Base-by-base conservation (phyloP, 2,329 filamentous ascomycete genomes). In the Bimuria novae-zelandiae region DNA sequence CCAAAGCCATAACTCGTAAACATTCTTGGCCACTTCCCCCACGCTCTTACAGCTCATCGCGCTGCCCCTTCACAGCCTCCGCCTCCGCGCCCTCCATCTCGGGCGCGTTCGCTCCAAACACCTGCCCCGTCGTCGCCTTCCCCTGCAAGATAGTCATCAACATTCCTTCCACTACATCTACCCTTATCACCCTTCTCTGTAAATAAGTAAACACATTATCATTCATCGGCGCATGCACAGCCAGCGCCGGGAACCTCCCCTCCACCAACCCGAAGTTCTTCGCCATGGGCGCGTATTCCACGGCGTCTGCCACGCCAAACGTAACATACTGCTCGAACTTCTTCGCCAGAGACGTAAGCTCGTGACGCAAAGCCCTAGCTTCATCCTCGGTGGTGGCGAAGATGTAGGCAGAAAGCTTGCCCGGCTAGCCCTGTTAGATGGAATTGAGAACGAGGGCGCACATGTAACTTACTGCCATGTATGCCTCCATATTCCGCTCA, bases 231-330 rank as follows among this genome's bases (percentile, higher is more conserved):
- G 62, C 61, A 52, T 66, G 63, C 14, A 64, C 50, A 12, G 48
- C 62, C 10, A 65, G n/a, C 2, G 52, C 55, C 2, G 57, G 57
- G 22, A 54, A 55, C 17, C 5, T 39, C 14, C 49, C 40, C 11
- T 54, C 45, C 19, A 3, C 36, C 16, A 59, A 49, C 12, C 62
- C 63, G 25, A 63, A 65, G 29, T 51, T 60, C 30, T 35, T 39
- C 19, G 64, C 63, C 63, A 68, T 65, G 12, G 62, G 57, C 14
- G 25, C 41, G 49, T 62, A 66, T 46, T 62, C 58, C 1, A 51
- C 16, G 1, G 54, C 45, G 45, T 66, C 63, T 1, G 57, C 58
- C 12, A 65, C 16, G 14, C 55, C 62, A 33, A 68, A 62, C 3
- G 36, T 59, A 22, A 62, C 56, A 27, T 52, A 58, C 23, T 64